Percentiles rank a stretch among this genome's conserved stretches.
phyloP scores from a whole-genome alignment of 2,329 filamentous ascomycete genomes.

The Cytospora chrysosperma region DNA sequence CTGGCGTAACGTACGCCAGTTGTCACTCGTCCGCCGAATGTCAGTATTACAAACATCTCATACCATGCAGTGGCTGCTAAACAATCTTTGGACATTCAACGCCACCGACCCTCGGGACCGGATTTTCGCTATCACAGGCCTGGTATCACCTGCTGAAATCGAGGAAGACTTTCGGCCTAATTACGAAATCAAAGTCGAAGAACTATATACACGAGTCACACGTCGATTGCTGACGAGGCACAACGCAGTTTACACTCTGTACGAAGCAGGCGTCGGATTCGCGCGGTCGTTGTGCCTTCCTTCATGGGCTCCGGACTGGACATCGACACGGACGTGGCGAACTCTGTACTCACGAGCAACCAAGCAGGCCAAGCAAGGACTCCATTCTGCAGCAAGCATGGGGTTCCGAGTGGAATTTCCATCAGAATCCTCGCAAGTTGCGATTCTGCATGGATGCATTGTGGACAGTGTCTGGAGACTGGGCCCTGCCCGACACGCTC shows the following conservation, averaged over 20 bases:
- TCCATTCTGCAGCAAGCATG: neutral
- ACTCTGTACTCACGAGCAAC: neutral
- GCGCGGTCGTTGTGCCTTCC: neutral
- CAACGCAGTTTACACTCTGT: neutral
- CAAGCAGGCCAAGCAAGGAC: too few relatives aligned
- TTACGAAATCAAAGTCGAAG: neutral
- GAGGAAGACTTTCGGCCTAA: neutral
- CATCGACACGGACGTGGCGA: neutral
- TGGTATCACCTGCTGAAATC: neutral
- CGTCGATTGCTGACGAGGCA: neutral
- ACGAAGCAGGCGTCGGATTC: neutral
- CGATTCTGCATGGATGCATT: neutral
- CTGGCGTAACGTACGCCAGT: too few relatives aligned
- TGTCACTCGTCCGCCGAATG: too few relatives aligned
- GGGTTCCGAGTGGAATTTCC: neutral
- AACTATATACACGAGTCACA: neutral
- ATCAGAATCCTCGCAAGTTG: neutral
- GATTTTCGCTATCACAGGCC: neutral
- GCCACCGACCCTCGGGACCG: slow-evolving; percentile 1
- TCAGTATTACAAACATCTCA: too few relatives aligned
- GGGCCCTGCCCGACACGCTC: too few relatives aligned
- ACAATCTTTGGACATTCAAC: neutral
- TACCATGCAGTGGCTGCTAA: neutral
- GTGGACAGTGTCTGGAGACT: neutral
- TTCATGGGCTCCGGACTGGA: neutral